Base-by-base conservation (phyloP, 305 asterid species). In the Plantago rigida region DNA sequence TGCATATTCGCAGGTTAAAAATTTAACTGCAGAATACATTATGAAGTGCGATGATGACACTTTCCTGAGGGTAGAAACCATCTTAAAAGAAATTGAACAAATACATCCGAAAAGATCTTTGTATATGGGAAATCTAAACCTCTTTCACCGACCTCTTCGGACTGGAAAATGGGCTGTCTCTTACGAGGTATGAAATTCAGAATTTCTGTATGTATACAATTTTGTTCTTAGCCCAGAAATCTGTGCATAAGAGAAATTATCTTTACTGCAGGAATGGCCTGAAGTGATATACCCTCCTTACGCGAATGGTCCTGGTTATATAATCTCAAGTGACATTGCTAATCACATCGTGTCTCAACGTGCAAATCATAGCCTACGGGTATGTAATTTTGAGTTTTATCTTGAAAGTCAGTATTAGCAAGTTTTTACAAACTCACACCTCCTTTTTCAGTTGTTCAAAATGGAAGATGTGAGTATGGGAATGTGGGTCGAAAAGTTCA, bases 401-500 rank as follows among this genome's bases (percentile, higher is more conserved):
- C 28, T 51, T 39, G 44, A 36, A 6, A 36, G 11, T 36, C 44
- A 36, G 9, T 4, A 36, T 56, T 26, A 59, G 29, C 46, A 54
- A 19, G 14, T 46, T 24, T 13, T 57, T 11, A 24, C 34, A 47
- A 28, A 56, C 45, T 14, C 0, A 22, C 10, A 19, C 13, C 52
- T 60, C 39, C 60, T 19, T 51, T 59, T 69, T 69, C 92, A 92
- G 99, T 73, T 89, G 42, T 93, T 93, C 73, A 93, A 87, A 75
- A 93, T 93, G 99, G 99, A 93, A 79, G 99, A 93, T 36, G 99
- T 93, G 71, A 93, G 99, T 83, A 93, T 93, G 97, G 99, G 99
- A 69, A 87, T 89, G 97, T 89, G 97, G 99, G 96, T 93, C 3
- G 95, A 85, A 78, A 85, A 80, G 70, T 85, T 82, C 84, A 89